Percentiles rank a stretch among this genome's conserved stretches.
phyloP scores from a whole-genome alignment of 352 stramenopile species.

The Phytophthora tubulina region DNA sequence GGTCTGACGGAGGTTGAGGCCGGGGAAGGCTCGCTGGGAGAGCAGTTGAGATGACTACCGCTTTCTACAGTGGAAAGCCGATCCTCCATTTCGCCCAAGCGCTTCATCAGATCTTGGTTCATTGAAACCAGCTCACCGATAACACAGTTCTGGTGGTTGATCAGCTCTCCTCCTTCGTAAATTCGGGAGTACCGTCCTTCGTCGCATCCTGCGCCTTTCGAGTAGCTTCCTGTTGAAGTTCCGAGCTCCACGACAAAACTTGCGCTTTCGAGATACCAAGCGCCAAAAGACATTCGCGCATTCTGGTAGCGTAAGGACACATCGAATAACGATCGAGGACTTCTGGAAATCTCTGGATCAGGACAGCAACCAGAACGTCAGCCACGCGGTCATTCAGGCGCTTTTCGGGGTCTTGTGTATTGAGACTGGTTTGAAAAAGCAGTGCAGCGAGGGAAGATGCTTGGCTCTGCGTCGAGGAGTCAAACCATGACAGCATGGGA shows the following conservation, averaged over 20 bases:
- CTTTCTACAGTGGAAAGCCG: constrained; percentile 1
- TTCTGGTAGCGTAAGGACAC: no score
- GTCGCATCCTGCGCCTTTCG: background rate
- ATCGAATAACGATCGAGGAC: no score
- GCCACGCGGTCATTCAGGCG: background rate
- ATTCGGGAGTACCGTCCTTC: background rate
- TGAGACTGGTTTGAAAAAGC: background rate
- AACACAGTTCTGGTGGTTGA: constrained; percentile 18
- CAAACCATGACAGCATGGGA: background rate
- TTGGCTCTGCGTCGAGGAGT: no score
- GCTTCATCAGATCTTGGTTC: no score
- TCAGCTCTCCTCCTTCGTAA: constrained; percentile 7
- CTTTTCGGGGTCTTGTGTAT: constrained; percentile 12
- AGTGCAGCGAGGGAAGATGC: no score
- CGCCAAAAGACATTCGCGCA: no score
- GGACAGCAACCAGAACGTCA: background rate
- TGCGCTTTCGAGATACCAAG: no score
- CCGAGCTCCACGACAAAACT: background rate
- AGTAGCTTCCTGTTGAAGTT: constrained; percentile 6
- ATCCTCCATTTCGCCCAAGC: constrained; percentile 1
- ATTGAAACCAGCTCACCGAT: no score
- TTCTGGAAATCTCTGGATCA: no score
- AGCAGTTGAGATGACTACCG: background rate
- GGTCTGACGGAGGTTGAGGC: background rate
- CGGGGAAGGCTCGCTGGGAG: background rate